Evolutionary conservation across 2,329 filamentous ascomycete genomes (phyloP).

Genomic region (Ophiocordyceps robertsii): DNA sequence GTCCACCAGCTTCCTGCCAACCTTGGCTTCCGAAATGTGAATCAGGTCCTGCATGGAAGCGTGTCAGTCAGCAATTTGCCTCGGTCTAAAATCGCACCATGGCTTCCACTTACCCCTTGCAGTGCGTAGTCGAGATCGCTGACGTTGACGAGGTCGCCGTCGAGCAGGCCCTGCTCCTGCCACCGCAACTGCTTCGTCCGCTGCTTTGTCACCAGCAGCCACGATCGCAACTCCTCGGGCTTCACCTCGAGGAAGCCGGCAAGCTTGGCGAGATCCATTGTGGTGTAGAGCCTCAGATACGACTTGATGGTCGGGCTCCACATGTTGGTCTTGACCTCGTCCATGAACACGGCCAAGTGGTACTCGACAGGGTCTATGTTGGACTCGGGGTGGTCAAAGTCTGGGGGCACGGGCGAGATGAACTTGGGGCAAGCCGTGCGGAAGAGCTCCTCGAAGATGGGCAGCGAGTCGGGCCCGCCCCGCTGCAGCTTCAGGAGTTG

Average conservation of each 20-base stretch:
- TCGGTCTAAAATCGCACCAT: slow-evolving; percentile 9
- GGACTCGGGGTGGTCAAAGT: slow-evolving; percentile 92
- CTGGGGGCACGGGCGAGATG: slow-evolving; percentile 91
- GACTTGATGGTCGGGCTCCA: slow-evolving; percentile 96
- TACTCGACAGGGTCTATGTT: slow-evolving; percentile 97
- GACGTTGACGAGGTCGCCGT: slow-evolving; percentile 84
- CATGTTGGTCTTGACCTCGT: slow-evolving; percentile 99
- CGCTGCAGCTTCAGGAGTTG: slow-evolving; percentile 94
- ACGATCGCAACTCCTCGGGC: slow-evolving; percentile 87
- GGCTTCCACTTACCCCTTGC: slow-evolving; percentile 59
- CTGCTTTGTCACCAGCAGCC: slow-evolving; percentile 97
- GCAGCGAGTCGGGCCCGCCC: slow-evolving; percentile 86
- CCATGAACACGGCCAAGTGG: slow-evolving; percentile 96
- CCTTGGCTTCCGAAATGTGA: slow-evolving; percentile 97
- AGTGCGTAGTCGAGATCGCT: slow-evolving; percentile 96
- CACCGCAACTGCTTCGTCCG: slow-evolving; percentile 92
- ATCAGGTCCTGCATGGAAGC: slow-evolving; percentile 60
- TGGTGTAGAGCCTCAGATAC: slow-evolving; percentile 97
- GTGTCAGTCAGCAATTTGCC: slow-evolving; percentile 8
- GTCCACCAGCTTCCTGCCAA: slow-evolving; percentile 90
- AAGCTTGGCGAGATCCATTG: slow-evolving; percentile 97
- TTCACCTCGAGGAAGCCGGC: slow-evolving; percentile 94
- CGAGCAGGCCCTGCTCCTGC: slow-evolving; percentile 74
- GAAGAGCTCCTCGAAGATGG: slow-evolving; percentile 98
- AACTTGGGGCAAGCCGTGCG: slow-evolving; percentile 97